phyloP scores from a whole-genome alignment of 1,284 basidiomycete genomes.

The Apiotrichum veenhuisii region DNA sequence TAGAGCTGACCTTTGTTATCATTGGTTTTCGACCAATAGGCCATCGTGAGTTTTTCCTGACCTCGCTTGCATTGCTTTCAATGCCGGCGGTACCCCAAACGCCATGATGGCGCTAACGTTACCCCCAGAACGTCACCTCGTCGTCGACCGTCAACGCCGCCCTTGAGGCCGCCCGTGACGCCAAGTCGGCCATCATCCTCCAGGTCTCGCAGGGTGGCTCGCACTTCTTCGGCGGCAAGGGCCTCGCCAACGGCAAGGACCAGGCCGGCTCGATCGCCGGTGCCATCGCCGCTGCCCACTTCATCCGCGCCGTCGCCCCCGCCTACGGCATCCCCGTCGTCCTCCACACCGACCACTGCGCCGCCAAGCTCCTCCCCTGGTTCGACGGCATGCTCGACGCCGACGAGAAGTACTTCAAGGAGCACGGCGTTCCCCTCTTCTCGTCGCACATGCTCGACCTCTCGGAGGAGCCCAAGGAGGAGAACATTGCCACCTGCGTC shows the following conservation, averaged over 20 bases:
- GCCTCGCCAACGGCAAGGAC: constrained; percentile 72
- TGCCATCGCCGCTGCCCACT: constrained; percentile 87
- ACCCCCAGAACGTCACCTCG: constrained; percentile 67
- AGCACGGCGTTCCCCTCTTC: constrained; percentile 75
- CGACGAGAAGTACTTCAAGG: constrained; percentile 88
- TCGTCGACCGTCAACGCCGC: constrained; percentile 81
- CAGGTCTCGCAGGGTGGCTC: constrained; percentile 96
- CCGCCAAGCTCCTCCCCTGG: constrained; percentile 97
- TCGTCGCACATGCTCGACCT: constrained; percentile 98
- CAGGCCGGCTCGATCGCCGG: constrained; percentile 96
- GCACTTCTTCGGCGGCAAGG: constrained; percentile 97
- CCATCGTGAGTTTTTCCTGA: constrained; percentile 60
- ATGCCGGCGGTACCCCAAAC: not conserved
- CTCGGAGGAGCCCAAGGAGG: constrained; percentile 94
- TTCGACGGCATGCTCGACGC: constrained; percentile 98
- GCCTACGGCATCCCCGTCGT: constrained; percentile 92
- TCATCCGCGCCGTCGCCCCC: constrained; percentile 84
- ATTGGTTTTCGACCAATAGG: constrained; percentile 44
- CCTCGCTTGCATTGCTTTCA: not conserved
- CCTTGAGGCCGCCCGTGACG: constrained; percentile 83
- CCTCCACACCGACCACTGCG: constrained; percentile 98
- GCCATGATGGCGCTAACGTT: not conserved
- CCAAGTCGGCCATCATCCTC: constrained; percentile 96
- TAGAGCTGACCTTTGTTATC: not conserved
- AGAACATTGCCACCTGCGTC: constrained; percentile 91